A percentile compares a stretch with the other conserved stretches of the same genome.
These are phyloP conservation scores for Jatropha curcas DNA, from an alignment of 345 rosid genomes.

Conservation along the genomic window DNA sequence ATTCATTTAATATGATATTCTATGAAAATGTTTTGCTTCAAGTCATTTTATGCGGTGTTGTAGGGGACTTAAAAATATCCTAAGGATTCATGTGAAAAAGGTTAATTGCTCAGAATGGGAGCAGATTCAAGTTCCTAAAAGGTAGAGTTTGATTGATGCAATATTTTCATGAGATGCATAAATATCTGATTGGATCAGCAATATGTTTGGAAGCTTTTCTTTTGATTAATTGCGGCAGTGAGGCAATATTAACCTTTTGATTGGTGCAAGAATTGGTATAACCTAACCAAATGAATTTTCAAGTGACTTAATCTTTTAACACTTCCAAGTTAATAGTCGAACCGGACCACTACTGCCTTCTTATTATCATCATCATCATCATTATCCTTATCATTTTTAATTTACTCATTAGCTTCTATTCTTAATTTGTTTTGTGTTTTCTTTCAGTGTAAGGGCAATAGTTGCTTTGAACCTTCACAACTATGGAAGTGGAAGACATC, in stretches of 20 bases:
- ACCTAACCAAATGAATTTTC: too few relatives aligned
- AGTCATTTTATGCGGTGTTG: slow-evolving; percentile 16
- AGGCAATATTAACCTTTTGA: neutral
- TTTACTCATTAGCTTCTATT: neutral
- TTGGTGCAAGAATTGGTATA: too few relatives aligned
- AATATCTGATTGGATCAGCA: neutral
- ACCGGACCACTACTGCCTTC: too few relatives aligned
- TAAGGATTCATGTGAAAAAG: slow-evolving; percentile 76
- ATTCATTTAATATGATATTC: neutral
- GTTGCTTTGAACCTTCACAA: slow-evolving; percentile 87
- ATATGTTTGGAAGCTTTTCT: neutral
- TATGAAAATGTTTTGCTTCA: neutral
- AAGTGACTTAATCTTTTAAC: too few relatives aligned
- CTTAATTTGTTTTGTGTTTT: neutral
- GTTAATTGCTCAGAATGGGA: slow-evolving; percentile 90
- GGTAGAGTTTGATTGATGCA: slow-evolving; percentile 39
- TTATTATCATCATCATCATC: neutral
- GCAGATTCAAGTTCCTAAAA: slow-evolving; percentile 79
- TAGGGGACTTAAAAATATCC: slow-evolving; percentile 90
- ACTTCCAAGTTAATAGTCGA: too few relatives aligned
- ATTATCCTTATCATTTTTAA: neutral
- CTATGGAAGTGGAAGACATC: slow-evolving; percentile 95
- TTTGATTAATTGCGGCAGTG: neutral
- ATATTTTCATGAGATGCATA: slow-evolving; percentile 2
- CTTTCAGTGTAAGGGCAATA: slow-evolving; percentile 80